Evolutionary conservation across 1,284 basidiomycete genomes (phyloP), one percentile per base, ranked within the genome.

Genomic region (Peniophora sp.): DNA sequence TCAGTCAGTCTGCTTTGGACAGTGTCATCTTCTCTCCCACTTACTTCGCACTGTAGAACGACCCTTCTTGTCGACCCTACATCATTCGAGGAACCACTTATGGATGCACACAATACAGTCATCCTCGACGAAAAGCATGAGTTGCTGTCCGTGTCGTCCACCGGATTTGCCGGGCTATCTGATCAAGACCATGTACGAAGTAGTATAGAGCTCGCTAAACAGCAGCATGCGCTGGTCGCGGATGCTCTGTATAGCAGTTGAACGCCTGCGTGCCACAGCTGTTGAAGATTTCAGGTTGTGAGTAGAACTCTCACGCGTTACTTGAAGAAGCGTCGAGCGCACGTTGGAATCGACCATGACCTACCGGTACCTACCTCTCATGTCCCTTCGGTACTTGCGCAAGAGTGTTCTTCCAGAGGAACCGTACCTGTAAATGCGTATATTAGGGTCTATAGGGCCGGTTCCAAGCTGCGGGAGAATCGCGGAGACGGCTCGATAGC

Each of bases 71-170:
- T 85, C 0, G 95, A 97, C 66, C 89, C 92, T 1, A 88, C 89
- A 0, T 77, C 92, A 0, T 97, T 97, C 65, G 95, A 98, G 68
- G 85, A 93, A 57, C 89, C 91, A 0, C 73, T 96, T 14, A 74
- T 92, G 22, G 81, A 87, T 20, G 84, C 87, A 0, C 76, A 77
- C 0, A 61, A 93, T 45, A 83, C 81, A 1, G 67, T 93, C 38
- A 72, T 86, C 0, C 56, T 91, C 1, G 81, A 86, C 56, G 75
- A 79, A 49, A 57, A 65, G 1, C 73, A 72, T 2, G 65, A 72
- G 2, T 67, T 89, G 1, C 64, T 82, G 14, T 78, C 80, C 1
- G 73, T 83, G 10, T 73, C 75, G 2, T 82, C 89, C 51, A 70
- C 80, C 2, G 86, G 86, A 6, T 41, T 17, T 20, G 8, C 19